phyloP scores from a whole-genome alignment of 345 rosid genomes.

The Alliaria petiolata region DNA sequence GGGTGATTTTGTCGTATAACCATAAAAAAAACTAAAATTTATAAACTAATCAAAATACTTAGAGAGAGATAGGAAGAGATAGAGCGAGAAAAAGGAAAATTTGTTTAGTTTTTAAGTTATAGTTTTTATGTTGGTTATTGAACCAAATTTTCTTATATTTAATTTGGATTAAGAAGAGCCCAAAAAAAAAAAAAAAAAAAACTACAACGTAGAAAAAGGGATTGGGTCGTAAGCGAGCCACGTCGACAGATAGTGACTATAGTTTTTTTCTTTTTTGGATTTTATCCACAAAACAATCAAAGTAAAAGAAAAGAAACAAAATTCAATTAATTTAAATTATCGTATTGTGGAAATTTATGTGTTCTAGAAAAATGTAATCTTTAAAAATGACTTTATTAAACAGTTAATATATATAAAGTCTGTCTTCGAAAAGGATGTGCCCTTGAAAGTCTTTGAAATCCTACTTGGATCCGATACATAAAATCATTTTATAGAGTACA shows the following conservation, averaged over 20 bases:
- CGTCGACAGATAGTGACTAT: conserved; percentile 25
- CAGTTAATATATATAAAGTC: background rate
- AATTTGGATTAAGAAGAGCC: background rate
- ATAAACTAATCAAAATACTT: too few species aligned
- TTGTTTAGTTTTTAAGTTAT: too few species aligned
- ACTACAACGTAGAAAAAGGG: background rate
- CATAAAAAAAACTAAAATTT: too few species aligned
- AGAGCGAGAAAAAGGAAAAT: too few species aligned
- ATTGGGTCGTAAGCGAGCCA: conserved; percentile 21
- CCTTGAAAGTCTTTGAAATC: conserved; percentile 27
- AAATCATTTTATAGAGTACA: conserved; percentile 10
- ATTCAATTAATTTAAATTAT: conserved; percentile 8
- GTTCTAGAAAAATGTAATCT: conserved; percentile 7
- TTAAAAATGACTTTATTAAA: background rate
- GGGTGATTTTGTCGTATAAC: too few species aligned
- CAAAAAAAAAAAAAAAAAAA: too few species aligned
- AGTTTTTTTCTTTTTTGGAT: conserved; percentile 11
- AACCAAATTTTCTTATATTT: too few species aligned
- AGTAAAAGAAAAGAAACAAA: background rate
- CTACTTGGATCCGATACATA: conserved; percentile 24
- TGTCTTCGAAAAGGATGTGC: conserved; percentile 15
- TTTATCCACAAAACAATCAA: conserved; percentile 18
- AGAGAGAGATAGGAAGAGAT: too few species aligned
- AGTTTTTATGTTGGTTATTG: too few species aligned
- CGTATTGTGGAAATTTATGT: conserved; percentile 17